Base-by-base conservation (phyloP, 306 rosid species). In the Potentilla sterilis region DNA sequence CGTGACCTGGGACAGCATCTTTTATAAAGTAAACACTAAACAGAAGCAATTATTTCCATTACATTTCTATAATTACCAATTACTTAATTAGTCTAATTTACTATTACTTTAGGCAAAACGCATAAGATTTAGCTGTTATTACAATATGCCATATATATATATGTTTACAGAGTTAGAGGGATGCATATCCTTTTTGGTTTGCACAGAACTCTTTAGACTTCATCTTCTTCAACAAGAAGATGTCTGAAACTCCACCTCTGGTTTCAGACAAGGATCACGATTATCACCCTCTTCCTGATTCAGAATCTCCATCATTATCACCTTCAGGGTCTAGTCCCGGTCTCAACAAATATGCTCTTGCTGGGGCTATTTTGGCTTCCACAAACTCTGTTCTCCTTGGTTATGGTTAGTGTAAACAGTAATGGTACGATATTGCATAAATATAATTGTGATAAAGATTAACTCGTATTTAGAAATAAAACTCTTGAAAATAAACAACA, bases 371-470 rank as follows among this genome's bases (percentile, higher is more conserved):
- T 48, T 41, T 85, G 67, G 88, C 88, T 34, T 85, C 88, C 61
- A 85, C 83, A 16, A 85, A 81, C 73, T 81, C 88, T 35, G 47
- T 85, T 68, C 88, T 85, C 61, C 58, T 85, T 6, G 88, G 88
- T 32, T 85, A 85, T 52, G 88, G 88, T 85, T 43, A n/a, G n/a
- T n/a, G n/a, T n/a, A n/a, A n/a, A n/a, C n/a, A n/a, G n/a, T n/a
- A n/a, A n/a, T n/a, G n/a, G n/a, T n/a, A n/a, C n/a, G n/a, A n/a
- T n/a, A n/a, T n/a, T n/a, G n/a, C n/a, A n/a, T n/a, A n/a, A n/a
- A n/a, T n/a, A n/a, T n/a, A n/a, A n/a, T n/a, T n/a, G n/a, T n/a
- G n/a, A n/a, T n/a, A n/a, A n/a, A n/a, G n/a, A n/a, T n/a, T n/a
- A n/a, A n/a, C n/a, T n/a, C n/a, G n/a, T n/a, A n/a, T n/a, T n/a